Percentiles rank a stretch among this genome's conserved stretches.
These are phyloP conservation scores for Boletus rubropictus DNA, from an alignment of 768 basidiomycete genomes.

Conservation along the genomic window DNA sequence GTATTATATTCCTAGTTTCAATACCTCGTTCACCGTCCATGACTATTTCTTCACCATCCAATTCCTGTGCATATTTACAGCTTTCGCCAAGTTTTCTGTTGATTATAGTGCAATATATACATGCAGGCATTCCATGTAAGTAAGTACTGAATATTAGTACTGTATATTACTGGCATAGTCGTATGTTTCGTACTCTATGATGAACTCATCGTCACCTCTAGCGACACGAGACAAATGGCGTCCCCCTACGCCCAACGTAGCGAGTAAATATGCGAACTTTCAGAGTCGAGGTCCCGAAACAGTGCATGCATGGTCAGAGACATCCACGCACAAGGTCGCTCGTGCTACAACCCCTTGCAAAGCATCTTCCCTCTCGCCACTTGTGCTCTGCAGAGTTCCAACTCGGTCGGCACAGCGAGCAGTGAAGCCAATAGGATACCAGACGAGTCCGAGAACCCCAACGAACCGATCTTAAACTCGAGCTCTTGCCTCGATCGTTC, in stretches of 20 bases:
- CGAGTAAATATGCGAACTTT: no score
- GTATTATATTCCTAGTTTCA: not conserved
- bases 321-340: not conserved
- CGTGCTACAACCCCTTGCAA: conserved; percentile 53
- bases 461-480: conserved; percentile 87
- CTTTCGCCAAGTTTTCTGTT: not conserved
- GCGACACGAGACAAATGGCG: not conserved
- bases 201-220: not conserved
- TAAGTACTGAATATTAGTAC: not conserved
- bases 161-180: not conserved
- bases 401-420: conserved; percentile 46
- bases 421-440: conserved; percentile 51
- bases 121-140: not conserved
- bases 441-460: conserved; percentile 78
- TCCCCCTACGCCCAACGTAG: not conserved
- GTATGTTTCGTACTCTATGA: not conserved
- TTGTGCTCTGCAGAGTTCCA: conserved; percentile 71
- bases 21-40: not conserved
- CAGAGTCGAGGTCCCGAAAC: no score
- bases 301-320: not conserved
- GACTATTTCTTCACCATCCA: not conserved
- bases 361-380: conserved; percentile 61
- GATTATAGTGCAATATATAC: not conserved
- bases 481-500: conserved; percentile 68
- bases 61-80: not conserved